Evolutionary conservation across 257 asterid species (phyloP).

Genomic region (Solanum medicagineum): DNA sequence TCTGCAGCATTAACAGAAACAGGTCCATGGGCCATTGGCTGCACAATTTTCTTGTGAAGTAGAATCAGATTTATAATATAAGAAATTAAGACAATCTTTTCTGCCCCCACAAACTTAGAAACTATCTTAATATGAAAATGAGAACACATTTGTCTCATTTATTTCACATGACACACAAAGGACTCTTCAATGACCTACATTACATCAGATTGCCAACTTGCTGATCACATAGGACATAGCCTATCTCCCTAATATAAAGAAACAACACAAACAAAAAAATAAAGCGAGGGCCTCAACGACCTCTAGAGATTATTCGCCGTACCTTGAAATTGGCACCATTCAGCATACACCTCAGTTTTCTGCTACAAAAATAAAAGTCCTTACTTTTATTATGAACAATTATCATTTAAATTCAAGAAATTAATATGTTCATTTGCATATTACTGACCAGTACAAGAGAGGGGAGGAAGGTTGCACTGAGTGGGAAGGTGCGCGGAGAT

Average conservation of each 20-base stretch:
- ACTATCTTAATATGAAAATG: background rate
- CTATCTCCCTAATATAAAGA: background rate
- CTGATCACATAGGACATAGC: background rate
- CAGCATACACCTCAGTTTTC: conserved; percentile 13
- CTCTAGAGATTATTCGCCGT: background rate
- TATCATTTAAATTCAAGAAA: background rate
- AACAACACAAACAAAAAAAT: background rate
- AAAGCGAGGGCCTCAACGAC: background rate
- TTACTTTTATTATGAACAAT: too few relatives aligned
- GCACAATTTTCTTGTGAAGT: background rate
- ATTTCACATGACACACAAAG: background rate
- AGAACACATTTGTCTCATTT: background rate
- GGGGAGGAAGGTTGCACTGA: conserved; percentile 44
- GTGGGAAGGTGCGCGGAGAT: conserved; percentile 36
- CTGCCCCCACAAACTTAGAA: background rate
- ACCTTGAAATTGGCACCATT: background rate
- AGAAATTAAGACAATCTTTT: background rate
- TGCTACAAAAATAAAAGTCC: background rate
- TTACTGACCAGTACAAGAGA: conserved; percentile 17
- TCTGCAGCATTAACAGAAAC: background rate
- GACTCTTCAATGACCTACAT: background rate
- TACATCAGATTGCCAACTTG: background rate
- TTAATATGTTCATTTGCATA: background rate
- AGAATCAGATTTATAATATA: background rate
- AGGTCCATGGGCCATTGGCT: background rate